A percentile compares a stretch with the other conserved stretches of the same genome.
Conservation (phyloP, 2,329 filamentous ascomycete genomes). For the Colletotrichum destructivum region DNA sequence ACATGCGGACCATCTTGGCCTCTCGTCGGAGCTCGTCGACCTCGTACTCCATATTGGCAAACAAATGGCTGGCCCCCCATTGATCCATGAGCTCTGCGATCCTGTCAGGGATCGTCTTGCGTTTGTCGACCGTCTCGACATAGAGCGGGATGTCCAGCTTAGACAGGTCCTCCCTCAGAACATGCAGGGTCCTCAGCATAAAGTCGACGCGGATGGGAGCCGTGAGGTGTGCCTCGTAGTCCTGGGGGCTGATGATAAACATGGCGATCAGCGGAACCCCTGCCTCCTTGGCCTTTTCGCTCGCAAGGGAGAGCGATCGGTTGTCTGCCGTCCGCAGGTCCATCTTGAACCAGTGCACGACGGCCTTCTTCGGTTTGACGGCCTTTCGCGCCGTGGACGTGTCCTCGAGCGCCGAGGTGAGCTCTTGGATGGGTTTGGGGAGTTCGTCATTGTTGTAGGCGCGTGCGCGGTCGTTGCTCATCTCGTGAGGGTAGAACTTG, state of each 20-base stretch:
- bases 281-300: slow-evolving; percentile 74
- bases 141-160: slow-evolving; percentile 84
- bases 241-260: slow-evolving; percentile 86
- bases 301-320: slow-evolving; percentile 77
- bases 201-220: slow-evolving; percentile 85
- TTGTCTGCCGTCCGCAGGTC: slow-evolving; percentile 85
- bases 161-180: slow-evolving; percentile 76
- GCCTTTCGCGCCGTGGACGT: slow-evolving; percentile 69
- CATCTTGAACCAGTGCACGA: slow-evolving; percentile 93
- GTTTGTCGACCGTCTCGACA: slow-evolving; percentile 78
- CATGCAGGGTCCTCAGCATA: slow-evolving; percentile 78
- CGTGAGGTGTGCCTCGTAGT: slow-evolving; percentile 85
- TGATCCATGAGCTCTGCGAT: slow-evolving; percentile 76
- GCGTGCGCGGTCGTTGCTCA: slow-evolving; percentile 83
- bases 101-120: slow-evolving; percentile 72
- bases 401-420: slow-evolving; percentile 73
- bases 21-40: slow-evolving; percentile 90
- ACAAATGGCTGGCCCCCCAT: slow-evolving; percentile 84
- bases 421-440: slow-evolving; percentile 79
- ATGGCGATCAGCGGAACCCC: slow-evolving; percentile 81
- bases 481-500: slow-evolving; percentile 87
- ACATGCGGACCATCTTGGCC: slow-evolving; percentile 72
- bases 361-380: slow-evolving; percentile 70
- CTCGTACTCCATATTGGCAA: slow-evolving; percentile 91
- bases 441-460: slow-evolving; percentile 81